These are phyloP conservation scores for Malus fusca DNA, from an alignment of 306 rosid species.

Conservation along the genomic window DNA sequence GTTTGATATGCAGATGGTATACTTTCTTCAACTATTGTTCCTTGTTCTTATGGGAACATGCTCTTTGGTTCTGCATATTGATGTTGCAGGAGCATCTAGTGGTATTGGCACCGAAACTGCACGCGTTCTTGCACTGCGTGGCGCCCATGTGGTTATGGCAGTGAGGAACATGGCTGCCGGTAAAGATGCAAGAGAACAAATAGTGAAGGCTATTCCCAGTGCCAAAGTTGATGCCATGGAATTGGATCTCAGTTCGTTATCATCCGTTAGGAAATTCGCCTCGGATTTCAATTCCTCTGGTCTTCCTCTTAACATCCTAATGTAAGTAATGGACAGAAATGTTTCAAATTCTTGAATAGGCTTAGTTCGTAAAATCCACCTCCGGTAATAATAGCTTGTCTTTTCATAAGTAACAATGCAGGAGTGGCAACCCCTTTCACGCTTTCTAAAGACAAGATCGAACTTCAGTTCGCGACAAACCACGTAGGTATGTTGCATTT, in stretches of 20 bases:
- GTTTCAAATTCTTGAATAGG: not conserved
- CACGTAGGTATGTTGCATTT: constrained; percentile 45
- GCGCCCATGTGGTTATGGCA: constrained; percentile 75
- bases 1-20: not conserved
- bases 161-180: constrained; percentile 61
- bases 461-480: constrained; percentile 84
- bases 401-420: constrained; percentile 78
- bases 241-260: constrained; percentile 66
- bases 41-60: not conserved
- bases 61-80: constrained; percentile 11
- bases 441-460: constrained; percentile 70
- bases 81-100: constrained; percentile 62
- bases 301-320: constrained; percentile 61
- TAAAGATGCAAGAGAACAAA: constrained; percentile 38
- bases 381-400: constrained; percentile 6
- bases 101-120: constrained; percentile 82
- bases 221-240: constrained; percentile 78
- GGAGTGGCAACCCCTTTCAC: constrained; percentile 63
- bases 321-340: constrained; percentile 44
- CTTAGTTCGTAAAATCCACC: not conserved
- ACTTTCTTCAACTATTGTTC: not conserved
- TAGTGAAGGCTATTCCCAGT: constrained; percentile 52
- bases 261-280: constrained; percentile 63
- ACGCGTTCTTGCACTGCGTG: constrained; percentile 78
- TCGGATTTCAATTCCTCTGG: constrained; percentile 42